Percentiles rank a stretch among this genome's conserved stretches.
Evolutionary conservation across 345 rosid species (phyloP).

Genomic region (Acer yangbiense): DNA sequence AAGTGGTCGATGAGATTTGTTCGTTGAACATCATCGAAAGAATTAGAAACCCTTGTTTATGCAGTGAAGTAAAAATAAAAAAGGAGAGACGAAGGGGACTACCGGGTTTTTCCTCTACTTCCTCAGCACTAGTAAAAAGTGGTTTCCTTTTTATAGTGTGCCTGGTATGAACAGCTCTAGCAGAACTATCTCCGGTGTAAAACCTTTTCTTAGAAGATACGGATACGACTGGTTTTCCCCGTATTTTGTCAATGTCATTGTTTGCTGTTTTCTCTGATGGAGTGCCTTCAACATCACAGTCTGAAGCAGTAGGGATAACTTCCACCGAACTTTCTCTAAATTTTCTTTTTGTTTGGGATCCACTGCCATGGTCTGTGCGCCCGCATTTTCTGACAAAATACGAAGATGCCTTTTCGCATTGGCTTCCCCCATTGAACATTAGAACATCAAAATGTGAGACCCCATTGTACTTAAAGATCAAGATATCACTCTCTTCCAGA

Average conservation of each 20-base stretch:
- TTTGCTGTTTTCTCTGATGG: conserved; percentile 21
- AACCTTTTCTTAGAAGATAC: conserved; percentile 15
- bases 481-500: conserved; percentile 59
- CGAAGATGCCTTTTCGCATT: conserved; percentile 70
- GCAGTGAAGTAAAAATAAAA: neutral
- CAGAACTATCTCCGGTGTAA: conserved; percentile 16
- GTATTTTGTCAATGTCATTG: conserved; percentile 1
- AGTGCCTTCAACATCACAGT: conserved; percentile 25
- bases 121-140: conserved; percentile 17
- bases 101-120: conserved; percentile 32
- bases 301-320: conserved; percentile 20
- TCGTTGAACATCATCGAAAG: neutral
- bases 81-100: conserved; percentile 9
- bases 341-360: conserved; percentile 31
- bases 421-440: conserved; percentile 51
- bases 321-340: conserved; percentile 28
- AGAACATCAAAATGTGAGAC: conserved; percentile 68
- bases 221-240: conserved; percentile 16
- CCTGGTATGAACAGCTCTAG: neutral
- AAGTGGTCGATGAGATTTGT: neutral
- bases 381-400: conserved; percentile 58
- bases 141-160: conserved; percentile 19
- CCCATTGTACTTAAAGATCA: conserved; percentile 73
- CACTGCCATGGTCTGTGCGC: conserved; percentile 33
- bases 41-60: neutral